Evolutionary conservation across 2,329 filamentous ascomycete species (phyloP), one percentile per base, ranked within the genome.

Genomic region (Teratosphaeria gauchensis): DNA sequence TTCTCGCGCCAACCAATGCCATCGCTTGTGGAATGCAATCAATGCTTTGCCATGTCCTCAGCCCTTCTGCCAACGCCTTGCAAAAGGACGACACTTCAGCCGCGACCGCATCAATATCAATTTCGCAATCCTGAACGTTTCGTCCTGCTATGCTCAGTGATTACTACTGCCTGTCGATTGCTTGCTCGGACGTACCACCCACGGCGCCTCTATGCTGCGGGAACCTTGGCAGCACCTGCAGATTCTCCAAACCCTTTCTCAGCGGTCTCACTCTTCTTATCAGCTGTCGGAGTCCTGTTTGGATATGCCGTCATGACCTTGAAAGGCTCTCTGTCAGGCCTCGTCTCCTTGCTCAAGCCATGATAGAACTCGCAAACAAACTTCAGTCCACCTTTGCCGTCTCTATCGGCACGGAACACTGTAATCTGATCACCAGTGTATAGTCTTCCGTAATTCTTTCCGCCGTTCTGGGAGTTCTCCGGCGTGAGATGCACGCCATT

Each of bases 341-440:
- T 58, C 51, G 19, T 55, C 28, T 62, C 42, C 56, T 62, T 68
- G 8, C 71, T 74, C 32, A 69, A 67, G 4, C 77, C 76, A 46
- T 72, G 65, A 61, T 72, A 74, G 54, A 79, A 74, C 56, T 77
- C 75, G 62, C 73, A 76, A 11, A 65, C 67, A 58, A 79, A 79
- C 59, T 72, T 75, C 35, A 78, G 65, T 35, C 62, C 58, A 11
- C 66, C 66, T 51, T 71, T 68, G 1, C 63, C 67, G 12, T 65
- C 65, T 19, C 60, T 73, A n/a, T 66, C 59, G 12, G 77, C 73
- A 51, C 83, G 78, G 80, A 85, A 95, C 6, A 95, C 82, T 1
- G 84, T 83, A 54, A 96, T 82, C 28, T 84, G 78, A 69, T 96
- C 92, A 1, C 89, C 90, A 35, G 88, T 84, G 69, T 90, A 83